Evolutionary conservation across 163 green algal species (phyloP), one percentile per base, ranked within the genome.

Genomic region (Scenedesmus sp.): DNA sequence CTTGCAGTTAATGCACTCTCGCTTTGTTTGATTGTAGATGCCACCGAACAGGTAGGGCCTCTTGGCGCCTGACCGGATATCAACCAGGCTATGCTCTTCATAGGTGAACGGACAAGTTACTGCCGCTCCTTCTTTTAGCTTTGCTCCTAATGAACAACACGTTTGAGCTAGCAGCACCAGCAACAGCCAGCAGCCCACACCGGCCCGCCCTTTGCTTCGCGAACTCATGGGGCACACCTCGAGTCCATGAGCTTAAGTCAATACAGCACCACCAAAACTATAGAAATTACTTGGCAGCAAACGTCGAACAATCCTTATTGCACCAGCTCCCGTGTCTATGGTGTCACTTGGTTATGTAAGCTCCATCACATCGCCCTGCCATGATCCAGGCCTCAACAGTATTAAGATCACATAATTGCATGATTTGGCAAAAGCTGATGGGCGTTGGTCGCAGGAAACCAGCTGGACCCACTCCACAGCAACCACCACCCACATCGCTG

Each of bases 31-130:
- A 9, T 87, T 64, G 84, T 84, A 93, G 55, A 90, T 90, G 90
- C 90, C 90, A 0, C 84, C 90, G 26, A 87, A 87, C 56, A 93
- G 26, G 46, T 90, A 93, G 10, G 90, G 90, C 23, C n/a, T 57
- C 57, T 83, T n/a, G 70, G n/a, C 66, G 62, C 54, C 56, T 18
- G 57, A 64, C 8, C 46, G n/a, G 84, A 93, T 87, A 15, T 87
- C 56, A 55, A 55, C 74, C 67, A 93, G 57, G 46, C 34, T 60
- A n/a, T 93, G 90, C 12, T 74, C n/a, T 46, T 60, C 55, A 84
- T 93, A 93, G 0, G 82, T 20, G 13, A 93, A 83, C 23, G 90
- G 90, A 55, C 90, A 93, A 1, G 15, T 56, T 13, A 57, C 73
- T 79, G 70, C 20, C 12, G 70, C 6, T n/a, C 70, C 56, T 34